Base-by-base conservation (phyloP, 2,329 filamentous ascomycete genomes). In the Alternaria brassicae region DNA sequence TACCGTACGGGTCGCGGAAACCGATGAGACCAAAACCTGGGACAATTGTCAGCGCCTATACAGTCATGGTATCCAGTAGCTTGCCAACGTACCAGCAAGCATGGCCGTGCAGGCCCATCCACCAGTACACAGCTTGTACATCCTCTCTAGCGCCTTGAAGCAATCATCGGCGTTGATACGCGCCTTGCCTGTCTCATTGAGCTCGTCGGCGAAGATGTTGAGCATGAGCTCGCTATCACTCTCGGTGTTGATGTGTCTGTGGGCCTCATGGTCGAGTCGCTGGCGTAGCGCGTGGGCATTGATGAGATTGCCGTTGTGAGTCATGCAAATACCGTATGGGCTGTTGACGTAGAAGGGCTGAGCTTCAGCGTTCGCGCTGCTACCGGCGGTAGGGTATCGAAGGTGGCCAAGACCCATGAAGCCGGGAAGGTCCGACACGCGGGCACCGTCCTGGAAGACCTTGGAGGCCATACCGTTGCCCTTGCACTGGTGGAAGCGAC, bases 321-420 rank as follows among this genome's bases (percentile, higher is more conserved):
- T 86, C 75, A 95, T 86, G 72, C 86, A 91, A 69, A 96, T 90
- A 47, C 92, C 92, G 74, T 92, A 95, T 1, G 91, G 92, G 62
- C 81, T 83, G 81, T 96, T 96, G 71, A 95, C 92, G 75, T 95
- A 97, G 78, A 97, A 96, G 0, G 93, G 93, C 79, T 97, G 93
- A 10, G 92, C 91, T 79, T 97, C 92, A 7, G 92, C 89, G 72
- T 92, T 94, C 58, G 87, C 87, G 67, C 89, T 91, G 76, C 89
- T 95, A 57, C 93, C 93, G 12, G 91, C 91, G 7, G 93, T 97
- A 10, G 93, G 93, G 78, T 97, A 97, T 76, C 93, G 85, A 68
- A 97, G 79, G 78, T 97, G 93, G 40, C 87, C 90, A 60, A 97
- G 84, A 62, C 92, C 92, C 90, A 95, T 93, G 78, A 87, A 94